Evolutionary conservation across 2,329 filamentous ascomycete genomes (phyloP).

Genomic region (Pseudohalonectria lignicola): DNA sequence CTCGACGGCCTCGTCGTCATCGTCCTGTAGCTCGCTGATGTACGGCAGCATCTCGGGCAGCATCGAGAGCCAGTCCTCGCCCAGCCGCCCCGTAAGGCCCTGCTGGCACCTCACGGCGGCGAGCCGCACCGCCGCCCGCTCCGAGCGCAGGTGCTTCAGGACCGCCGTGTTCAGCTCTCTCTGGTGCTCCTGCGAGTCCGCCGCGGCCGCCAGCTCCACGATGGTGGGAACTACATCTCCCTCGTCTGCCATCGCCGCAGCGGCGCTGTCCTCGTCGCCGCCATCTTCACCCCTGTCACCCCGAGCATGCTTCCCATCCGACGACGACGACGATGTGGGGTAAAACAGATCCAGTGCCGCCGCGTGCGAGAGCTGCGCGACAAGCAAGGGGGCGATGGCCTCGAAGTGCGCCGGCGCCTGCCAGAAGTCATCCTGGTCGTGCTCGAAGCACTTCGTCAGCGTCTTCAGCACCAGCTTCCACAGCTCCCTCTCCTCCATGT

Average conservation of each 20-base stretch:
- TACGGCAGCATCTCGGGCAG: constrained; percentile 93
- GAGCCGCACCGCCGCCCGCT: constrained; percentile 60
- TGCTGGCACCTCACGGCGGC: constrained; percentile 77
- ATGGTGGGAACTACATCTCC: constrained; percentile 34
- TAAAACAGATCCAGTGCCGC: constrained; percentile 26
- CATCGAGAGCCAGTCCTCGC: constrained; percentile 87
- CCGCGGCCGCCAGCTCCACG: constrained; percentile 60
- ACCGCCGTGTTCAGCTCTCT: constrained; percentile 76
- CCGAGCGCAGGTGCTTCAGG: constrained; percentile 66
- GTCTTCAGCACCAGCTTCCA: constrained; percentile 62
- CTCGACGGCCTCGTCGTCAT: constrained; percentile 91
- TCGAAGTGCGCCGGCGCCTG: constrained; percentile 81
- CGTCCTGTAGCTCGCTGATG: constrained; percentile 91
- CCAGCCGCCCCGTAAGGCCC: constrained; percentile 65
- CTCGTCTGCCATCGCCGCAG: no score
- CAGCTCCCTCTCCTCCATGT: constrained; percentile 41
- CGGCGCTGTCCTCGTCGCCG: constrained; percentile 43
- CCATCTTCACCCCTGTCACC: no score
- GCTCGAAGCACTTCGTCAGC: constrained; percentile 64
- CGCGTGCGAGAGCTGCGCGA: constrained; percentile 51
- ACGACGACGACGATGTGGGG: no score
- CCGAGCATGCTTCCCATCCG: no score
- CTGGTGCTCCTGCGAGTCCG: constrained; percentile 79
- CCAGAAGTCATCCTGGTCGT: constrained; percentile 95
- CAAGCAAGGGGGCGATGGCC: constrained; percentile 57